These are phyloP conservation scores for Hygrophila difformis DNA, from an alignment of 257 asterid genomes.

Conservation along the genomic window DNA sequence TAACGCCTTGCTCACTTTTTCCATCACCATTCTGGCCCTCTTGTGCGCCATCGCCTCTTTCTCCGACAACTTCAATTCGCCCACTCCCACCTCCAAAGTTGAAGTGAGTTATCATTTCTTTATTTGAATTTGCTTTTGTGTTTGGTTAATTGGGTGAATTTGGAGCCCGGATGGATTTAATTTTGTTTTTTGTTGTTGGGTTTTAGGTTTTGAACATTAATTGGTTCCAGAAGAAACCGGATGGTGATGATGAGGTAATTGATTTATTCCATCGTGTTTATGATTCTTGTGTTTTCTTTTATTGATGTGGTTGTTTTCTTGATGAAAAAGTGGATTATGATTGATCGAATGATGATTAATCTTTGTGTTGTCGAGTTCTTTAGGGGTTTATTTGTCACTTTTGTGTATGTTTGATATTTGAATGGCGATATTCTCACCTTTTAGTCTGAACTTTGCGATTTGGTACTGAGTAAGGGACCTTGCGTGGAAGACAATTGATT, in stretches of 20 bases:
- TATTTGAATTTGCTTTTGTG: neutral
- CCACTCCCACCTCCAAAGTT: slow-evolving; percentile 60
- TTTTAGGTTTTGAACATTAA: slow-evolving; percentile 63
- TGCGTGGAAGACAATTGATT: too few species aligned
- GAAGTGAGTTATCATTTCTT: slow-evolving; percentile 28
- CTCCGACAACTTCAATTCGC: slow-evolving; percentile 73
- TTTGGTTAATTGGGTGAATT: neutral
- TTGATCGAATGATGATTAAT: neutral
- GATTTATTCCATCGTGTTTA: neutral
- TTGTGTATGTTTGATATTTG: too few species aligned
- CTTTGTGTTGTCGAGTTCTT: too few species aligned
- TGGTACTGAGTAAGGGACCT: too few species aligned
- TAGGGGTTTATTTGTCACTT: too few species aligned
- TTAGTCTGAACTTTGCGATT: too few species aligned
- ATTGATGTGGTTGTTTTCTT: neutral
- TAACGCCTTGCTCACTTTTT: slow-evolving; percentile 64
- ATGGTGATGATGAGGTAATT: slow-evolving; percentile 57
- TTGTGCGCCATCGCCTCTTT: slow-evolving; percentile 81
- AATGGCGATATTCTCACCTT: too few species aligned
- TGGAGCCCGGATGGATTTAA: neutral
- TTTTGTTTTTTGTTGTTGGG: slow-evolving; percentile 3
- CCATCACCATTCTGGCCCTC: slow-evolving; percentile 73
- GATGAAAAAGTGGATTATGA: neutral
- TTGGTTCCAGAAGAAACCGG: slow-evolving; percentile 63
- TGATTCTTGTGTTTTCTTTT: too few species aligned